Evolutionary conservation across 306 rosid genomes (phyloP).

Genomic region (Acacia crassicarpa): DNA sequence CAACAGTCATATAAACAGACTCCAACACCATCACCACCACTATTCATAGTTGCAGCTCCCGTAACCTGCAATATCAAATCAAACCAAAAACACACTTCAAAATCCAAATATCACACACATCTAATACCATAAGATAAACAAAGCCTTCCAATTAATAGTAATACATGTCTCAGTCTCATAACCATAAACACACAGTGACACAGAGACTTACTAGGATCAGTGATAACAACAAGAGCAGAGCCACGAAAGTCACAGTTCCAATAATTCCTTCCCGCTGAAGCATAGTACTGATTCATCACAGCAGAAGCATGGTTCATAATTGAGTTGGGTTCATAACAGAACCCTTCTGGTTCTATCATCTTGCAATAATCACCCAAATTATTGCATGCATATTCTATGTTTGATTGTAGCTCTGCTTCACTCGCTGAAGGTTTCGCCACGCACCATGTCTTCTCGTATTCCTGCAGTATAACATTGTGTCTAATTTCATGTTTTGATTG

Average conservation of each 20-base stretch:
- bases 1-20: background rate
- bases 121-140: background rate
- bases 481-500: no score
- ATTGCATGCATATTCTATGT: conserved; percentile 36
- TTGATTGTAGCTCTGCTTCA: background rate
- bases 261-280: conserved; percentile 4
- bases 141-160: background rate
- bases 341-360: conserved; percentile 36
- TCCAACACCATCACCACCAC: background rate
- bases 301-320: conserved; percentile 39
- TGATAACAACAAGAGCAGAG: conserved; percentile 22
- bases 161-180: no score
- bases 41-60: conserved; percentile 30
- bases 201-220: conserved; percentile 40
- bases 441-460: conserved; percentile 33
- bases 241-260: conserved; percentile 41
- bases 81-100: background rate
- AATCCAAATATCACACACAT: background rate
- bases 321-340: conserved; percentile 38
- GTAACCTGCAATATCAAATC: conserved; percentile 31
- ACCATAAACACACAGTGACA: background rate
- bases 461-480: background rate
- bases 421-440: conserved; percentile 36
- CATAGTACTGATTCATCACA: conserved; percentile 50
- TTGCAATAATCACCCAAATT: conserved; percentile 7